These are phyloP conservation scores for Camelina neglecta DNA, from an alignment of 345 rosid species.

Conservation along the genomic window DNA sequence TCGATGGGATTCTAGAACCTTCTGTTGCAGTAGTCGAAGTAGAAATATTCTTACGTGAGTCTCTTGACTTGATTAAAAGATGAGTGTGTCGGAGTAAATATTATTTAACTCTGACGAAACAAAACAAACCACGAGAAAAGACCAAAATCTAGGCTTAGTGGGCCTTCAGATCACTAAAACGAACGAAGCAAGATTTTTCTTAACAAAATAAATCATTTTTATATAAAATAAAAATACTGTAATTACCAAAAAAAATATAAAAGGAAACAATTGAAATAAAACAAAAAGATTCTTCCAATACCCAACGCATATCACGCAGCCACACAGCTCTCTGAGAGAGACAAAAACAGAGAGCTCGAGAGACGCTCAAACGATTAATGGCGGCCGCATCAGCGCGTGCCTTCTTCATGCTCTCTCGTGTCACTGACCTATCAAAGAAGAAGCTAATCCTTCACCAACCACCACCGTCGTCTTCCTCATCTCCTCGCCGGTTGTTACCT, in stretches of 20 bases:
- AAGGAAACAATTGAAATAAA: conserved; percentile 6
- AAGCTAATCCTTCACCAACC: conserved; percentile 41
- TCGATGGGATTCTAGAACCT: not conserved
- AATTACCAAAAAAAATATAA: conserved; percentile 16
- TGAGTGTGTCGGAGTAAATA: not conserved
- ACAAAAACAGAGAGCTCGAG: conserved; percentile 24
- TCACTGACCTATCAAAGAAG: conserved; percentile 45
- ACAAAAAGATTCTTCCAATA: conserved; percentile 29
- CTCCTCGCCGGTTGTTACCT: conserved; percentile 30
- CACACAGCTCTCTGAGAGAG: conserved; percentile 34
- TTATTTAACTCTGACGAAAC: not conserved
- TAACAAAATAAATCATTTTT: not conserved
- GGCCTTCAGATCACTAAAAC: conserved; percentile 25
- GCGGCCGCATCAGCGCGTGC: conserved; percentile 69
- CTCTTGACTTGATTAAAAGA: not conserved
- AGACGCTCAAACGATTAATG: conserved; percentile 49
- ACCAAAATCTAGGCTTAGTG: conserved; percentile 18
- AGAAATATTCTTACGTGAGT: not conserved
- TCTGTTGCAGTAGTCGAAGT: not conserved
- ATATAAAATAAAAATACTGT: not conserved
- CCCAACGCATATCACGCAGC: conserved; percentile 43
- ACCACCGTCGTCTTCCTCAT: conserved; percentile 19
- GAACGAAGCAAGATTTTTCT: conserved; percentile 33
- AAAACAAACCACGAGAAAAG: not conserved
- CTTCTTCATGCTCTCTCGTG: conserved; percentile 56